These are phyloP conservation scores for Diaporthe aspalathi DNA, from an alignment of 2,329 filamentous ascomycete species.

Conservation along the genomic window DNA sequence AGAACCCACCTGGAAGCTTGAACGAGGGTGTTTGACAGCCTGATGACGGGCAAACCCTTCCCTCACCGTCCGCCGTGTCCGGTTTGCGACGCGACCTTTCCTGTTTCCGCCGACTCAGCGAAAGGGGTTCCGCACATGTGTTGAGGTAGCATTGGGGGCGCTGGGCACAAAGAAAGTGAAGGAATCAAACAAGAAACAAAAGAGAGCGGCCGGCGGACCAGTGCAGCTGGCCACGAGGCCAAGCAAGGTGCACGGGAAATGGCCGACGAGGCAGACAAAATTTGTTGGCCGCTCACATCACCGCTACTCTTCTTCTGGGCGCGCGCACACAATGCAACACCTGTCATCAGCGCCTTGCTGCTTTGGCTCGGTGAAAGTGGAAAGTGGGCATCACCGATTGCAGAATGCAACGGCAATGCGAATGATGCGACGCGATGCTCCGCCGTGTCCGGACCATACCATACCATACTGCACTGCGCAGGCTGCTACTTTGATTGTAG, in stretches of 20 bases:
- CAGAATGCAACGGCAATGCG: background rate
- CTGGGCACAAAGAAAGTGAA: conserved; percentile 11
- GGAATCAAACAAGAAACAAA: background rate
- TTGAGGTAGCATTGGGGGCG: conserved; percentile 24
- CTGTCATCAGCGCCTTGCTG: conserved; percentile 26
- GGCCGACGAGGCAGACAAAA: conserved; percentile 33
- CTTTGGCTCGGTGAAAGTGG: conserved; percentile 26
- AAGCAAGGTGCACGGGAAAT: conserved; percentile 24
- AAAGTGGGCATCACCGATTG: conserved; percentile 28
- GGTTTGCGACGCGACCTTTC: conserved; percentile 21
- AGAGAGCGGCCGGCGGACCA: conserved; percentile 20
- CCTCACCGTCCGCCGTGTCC: conserved; percentile 19
- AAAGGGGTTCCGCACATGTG: conserved; percentile 13
- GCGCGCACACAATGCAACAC: conserved; percentile 30
- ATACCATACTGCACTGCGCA: no score
- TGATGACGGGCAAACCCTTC: conserved; percentile 7
- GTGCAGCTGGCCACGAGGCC: conserved; percentile 21
- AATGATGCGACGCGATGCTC: background rate
- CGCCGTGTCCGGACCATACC: background rate
- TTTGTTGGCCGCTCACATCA: conserved; percentile 32
- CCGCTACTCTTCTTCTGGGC: conserved; percentile 30
- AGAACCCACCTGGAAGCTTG: conserved; percentile 20
- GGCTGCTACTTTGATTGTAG: conserved; percentile 3
- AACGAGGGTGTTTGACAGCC: conserved; percentile 15
- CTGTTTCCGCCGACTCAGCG: conserved; percentile 14